These are phyloP conservation scores for Pigoraptor vietnamica DNA, from an alignment of 78 protist genomes.

Conservation along the genomic window DNA sequence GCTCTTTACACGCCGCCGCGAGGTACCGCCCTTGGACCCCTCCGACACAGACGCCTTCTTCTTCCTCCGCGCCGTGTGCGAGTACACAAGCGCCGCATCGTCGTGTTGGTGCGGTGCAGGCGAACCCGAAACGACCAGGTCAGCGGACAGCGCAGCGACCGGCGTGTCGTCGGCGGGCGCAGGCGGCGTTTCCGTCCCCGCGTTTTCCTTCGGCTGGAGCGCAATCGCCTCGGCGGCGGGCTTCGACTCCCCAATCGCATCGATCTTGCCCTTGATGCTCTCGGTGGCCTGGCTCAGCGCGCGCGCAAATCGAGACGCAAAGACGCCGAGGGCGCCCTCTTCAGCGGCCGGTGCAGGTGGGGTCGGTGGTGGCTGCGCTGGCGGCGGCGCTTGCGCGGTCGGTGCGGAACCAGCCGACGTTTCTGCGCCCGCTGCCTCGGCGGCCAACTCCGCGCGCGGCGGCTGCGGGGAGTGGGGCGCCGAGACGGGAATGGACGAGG, in stretches of 20 bases:
- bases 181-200: too few species aligned
- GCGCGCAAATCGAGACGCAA: background rate
- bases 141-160: background rate
- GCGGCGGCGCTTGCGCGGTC: background rate
- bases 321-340: background rate
- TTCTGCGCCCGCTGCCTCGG: background rate
- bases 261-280: background rate
- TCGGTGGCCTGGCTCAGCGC: background rate
- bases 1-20: too few species aligned
- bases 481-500: background rate
- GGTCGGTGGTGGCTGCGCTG: background rate
- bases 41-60: background rate
- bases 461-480: background rate
- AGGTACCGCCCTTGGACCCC: too few species aligned
- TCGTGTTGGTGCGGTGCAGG: background rate
- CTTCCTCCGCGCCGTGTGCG: background rate
- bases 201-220: too few species aligned
- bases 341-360: background rate
- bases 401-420: background rate
- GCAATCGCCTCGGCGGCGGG: too few species aligned
- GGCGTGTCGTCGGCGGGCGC: background rate
- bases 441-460: background rate
- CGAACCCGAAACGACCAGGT: background rate
- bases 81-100: background rate
- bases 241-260: background rate